These are phyloP conservation scores for Puccinia hordei DNA, from an alignment of 1,284 basidiomycete species.

Conservation along the genomic window DNA sequence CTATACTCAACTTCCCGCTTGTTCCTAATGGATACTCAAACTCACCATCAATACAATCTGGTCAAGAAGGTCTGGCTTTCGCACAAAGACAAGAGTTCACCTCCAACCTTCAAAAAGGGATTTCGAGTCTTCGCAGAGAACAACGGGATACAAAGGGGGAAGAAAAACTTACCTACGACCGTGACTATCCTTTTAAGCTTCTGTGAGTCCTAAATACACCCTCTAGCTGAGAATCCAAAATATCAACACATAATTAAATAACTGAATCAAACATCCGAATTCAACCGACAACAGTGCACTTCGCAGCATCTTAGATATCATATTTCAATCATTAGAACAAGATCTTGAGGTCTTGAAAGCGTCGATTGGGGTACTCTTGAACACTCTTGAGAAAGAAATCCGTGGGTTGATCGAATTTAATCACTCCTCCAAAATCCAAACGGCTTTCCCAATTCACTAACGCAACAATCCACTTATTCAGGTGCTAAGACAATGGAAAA, in stretches of 20 bases:
- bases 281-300: slow-evolving; percentile 9
- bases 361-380: not conserved
- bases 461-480: not conserved
- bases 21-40: not conserved
- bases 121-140: not conserved
- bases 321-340: slow-evolving; percentile 3
- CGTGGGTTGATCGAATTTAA: not conserved
- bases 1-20: not conserved
- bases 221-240: too few species aligned
- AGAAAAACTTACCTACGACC: not conserved
- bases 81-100: slow-evolving; percentile 8
- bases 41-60: not conserved
- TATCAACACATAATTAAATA: not conserved
- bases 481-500: slow-evolving; percentile 22
- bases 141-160: not conserved
- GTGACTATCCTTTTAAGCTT: slow-evolving; percentile 9
- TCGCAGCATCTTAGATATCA: slow-evolving; percentile 27
- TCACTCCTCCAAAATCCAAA: not conserved
- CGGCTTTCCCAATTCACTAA: not conserved
- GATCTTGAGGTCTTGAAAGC: not conserved
- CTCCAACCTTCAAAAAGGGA: slow-evolving; percentile 8
- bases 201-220: not conserved
- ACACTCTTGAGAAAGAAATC: slow-evolving; percentile 18
- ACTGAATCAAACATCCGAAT: too few species aligned
- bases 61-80: not conserved